Evolutionary conservation across 805 yeast genomes (phyloP).

Genomic region (Saccharomyces eubayanus): DNA sequence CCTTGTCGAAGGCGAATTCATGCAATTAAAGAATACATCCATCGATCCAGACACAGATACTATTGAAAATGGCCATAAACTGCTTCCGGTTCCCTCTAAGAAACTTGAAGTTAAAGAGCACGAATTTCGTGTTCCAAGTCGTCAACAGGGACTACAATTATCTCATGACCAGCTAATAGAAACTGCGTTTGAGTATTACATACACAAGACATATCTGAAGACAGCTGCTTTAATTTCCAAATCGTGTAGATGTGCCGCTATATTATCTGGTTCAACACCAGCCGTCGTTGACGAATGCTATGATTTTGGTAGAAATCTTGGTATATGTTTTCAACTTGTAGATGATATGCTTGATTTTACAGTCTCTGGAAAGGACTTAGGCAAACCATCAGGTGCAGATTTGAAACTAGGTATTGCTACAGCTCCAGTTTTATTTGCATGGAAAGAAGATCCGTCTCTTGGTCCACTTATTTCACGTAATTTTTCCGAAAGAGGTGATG

Average conservation of each 20-base stretch:
- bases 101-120: constrained; percentile 41
- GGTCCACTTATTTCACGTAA: constrained; percentile 81
- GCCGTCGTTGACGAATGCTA: constrained; percentile 76
- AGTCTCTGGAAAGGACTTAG: constrained; percentile 72
- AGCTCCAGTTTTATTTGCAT: constrained; percentile 91
- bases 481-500: constrained; percentile 74
- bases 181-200: constrained; percentile 90
- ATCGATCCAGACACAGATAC: constrained; percentile 39
- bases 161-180: constrained; percentile 59
- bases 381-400: constrained; percentile 96
- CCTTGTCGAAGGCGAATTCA: constrained; percentile 95
- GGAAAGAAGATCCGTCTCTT: constrained; percentile 79
- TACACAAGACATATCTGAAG: constrained; percentile 90
- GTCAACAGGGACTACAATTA: constrained; percentile 16
- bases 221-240: constrained; percentile 93
- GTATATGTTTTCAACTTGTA: constrained; percentile 90
- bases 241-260: constrained; percentile 87
- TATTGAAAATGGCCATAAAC: constrained; percentile 24
- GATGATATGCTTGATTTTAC: constrained; percentile 96
- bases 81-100: constrained; percentile 52
- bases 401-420: constrained; percentile 90
- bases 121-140: constrained; percentile 26
- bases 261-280: constrained; percentile 75
- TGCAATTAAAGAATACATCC: constrained; percentile 94
- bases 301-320: constrained; percentile 86